A percentile compares a stretch with the other conserved stretches of the same genome.
These are phyloP conservation scores for Rhynchospora tenuis DNA, from an alignment of 176 grass and related monocot genomes.

Conservation along the genomic window DNA sequence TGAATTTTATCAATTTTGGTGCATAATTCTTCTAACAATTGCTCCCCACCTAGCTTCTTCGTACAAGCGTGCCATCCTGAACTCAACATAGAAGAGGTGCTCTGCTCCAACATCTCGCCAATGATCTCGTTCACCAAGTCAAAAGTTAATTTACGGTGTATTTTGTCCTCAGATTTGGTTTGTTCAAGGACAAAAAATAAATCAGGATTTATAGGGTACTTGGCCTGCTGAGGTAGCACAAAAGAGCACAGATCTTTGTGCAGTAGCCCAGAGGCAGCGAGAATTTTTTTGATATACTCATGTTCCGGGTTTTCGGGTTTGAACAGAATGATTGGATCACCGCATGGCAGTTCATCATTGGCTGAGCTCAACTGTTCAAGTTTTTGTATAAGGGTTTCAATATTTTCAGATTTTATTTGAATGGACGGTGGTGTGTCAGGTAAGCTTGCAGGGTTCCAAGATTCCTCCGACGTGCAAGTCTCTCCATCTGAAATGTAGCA, in stretches of 20 bases:
- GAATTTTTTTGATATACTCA: conserved; percentile 81
- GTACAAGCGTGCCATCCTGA: conserved; percentile 25
- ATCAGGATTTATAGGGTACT: conserved; percentile 62
- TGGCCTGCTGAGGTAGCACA: conserved; percentile 33
- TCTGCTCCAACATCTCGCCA: conserved; percentile 46
- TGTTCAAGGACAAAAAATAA: conserved; percentile 85
- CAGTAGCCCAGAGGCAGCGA: conserved; percentile 62
- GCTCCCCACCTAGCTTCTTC: conserved; percentile 43
- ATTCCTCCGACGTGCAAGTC: conserved; percentile 72
- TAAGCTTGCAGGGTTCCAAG: conserved; percentile 51
- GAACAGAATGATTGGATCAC: conserved; percentile 7
- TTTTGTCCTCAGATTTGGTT: conserved; percentile 49
- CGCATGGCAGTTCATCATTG: conserved; percentile 42
- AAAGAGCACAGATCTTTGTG: conserved; percentile 40
- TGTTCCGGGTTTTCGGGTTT: conserved; percentile 52
- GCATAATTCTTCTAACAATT: conserved; percentile 69
- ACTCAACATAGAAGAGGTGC: not conserved
- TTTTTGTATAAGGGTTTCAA: conserved; percentile 67
- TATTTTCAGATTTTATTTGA: conserved; percentile 65
- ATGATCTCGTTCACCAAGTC: conserved; percentile 74
- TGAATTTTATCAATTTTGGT: conserved; percentile 48
- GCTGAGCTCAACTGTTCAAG: conserved; percentile 51
- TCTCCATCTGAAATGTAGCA: conserved; percentile 55
- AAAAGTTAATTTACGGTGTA: conserved; percentile 65
- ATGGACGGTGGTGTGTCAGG: conserved; percentile 58